Conservation (phyloP, 176 grass and related monocot genomes). For the Phragmites australis region DNA sequence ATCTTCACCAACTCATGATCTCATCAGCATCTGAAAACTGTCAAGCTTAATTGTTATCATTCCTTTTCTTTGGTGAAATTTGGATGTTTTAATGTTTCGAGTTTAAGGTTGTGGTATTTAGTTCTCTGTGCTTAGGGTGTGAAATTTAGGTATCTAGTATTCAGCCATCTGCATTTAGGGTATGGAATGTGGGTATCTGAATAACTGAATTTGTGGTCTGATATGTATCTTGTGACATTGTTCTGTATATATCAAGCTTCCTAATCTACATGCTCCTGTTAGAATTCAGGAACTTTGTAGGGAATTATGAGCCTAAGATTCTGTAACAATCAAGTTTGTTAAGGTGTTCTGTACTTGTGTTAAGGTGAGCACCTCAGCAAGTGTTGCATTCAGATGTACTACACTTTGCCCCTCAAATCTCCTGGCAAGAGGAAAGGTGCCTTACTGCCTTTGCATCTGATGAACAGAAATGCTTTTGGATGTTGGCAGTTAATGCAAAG, state of each 20-base stretch:
- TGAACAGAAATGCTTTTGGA: neutral
- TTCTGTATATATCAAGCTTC: conserved; percentile 45
- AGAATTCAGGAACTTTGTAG: conserved; percentile 13
- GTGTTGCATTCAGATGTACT: conserved; percentile 18
- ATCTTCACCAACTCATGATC: conserved; percentile 43
- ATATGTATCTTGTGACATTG: conserved; percentile 17
- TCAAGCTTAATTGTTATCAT: neutral
- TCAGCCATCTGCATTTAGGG: conserved; percentile 19
- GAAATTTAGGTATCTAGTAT: conserved; percentile 30
- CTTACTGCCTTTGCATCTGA: neutral
- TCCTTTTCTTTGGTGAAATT: conserved; percentile 22
- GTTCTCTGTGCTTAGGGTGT: conserved; percentile 24
- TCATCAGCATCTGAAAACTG: conserved; percentile 76
- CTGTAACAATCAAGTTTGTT: conserved; percentile 16
- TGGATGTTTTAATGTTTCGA: conserved; percentile 12
- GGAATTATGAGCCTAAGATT: conserved; percentile 15
- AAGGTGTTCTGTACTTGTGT: neutral
- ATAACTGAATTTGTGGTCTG: conserved; percentile 41
- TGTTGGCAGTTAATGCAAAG: conserved; percentile 25
- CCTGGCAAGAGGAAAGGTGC: neutral
- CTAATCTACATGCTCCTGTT: conserved; percentile 34
- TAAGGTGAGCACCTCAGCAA: neutral
- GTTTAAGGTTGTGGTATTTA: conserved; percentile 31
- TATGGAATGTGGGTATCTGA: conserved; percentile 26
- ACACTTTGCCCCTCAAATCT: neutral